phyloP scores from a whole-genome alignment of 768 basidiomycete genomes.

The Lactarius evosmus region DNA sequence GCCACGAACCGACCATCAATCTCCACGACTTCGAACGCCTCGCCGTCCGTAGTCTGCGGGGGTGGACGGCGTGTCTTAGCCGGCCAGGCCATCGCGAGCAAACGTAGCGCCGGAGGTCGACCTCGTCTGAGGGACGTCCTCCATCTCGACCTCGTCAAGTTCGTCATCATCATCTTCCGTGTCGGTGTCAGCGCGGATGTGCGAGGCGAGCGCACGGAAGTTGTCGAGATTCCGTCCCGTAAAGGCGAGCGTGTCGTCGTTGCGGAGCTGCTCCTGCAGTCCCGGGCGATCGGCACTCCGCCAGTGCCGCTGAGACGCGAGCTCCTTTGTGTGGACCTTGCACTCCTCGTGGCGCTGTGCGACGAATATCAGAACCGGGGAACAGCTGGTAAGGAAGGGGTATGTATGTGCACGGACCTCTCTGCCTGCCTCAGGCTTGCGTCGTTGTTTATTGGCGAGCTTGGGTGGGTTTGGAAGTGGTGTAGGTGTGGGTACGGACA shows the following conservation, averaged over 20 bases:
- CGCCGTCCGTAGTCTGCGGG: conserved; percentile 15
- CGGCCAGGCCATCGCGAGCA: conserved; percentile 21
- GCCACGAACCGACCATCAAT: conserved; percentile 20
- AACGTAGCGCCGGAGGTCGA: conserved; percentile 8
- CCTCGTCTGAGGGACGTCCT: not conserved
- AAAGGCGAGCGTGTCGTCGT: conserved; percentile 2
- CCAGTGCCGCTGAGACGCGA: not conserved
- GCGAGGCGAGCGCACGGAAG: not conserved
- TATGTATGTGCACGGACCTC: conserved; percentile 5
- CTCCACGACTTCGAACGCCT: conserved; percentile 21
- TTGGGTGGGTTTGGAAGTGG: too few relatives aligned
- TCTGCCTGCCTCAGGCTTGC: conserved; percentile 18
- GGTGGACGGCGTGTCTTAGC: conserved; percentile 5
- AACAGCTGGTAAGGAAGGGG: not conserved
- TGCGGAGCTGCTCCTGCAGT: conserved; percentile 4
- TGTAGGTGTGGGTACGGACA: not conserved
- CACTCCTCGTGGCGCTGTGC: conserved; percentile 21
- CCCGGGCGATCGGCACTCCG: not conserved
- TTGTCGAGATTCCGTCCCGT: conserved; percentile 10
- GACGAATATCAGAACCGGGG: not conserved
- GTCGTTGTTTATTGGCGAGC: conserved; percentile 16
- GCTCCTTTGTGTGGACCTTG: not conserved
- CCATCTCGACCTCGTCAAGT: not conserved
- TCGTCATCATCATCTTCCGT: not conserved
- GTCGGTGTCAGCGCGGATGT: not conserved